Conservation (phyloP, 208 protist species). For the Trypanosoma melophagium region DNA sequence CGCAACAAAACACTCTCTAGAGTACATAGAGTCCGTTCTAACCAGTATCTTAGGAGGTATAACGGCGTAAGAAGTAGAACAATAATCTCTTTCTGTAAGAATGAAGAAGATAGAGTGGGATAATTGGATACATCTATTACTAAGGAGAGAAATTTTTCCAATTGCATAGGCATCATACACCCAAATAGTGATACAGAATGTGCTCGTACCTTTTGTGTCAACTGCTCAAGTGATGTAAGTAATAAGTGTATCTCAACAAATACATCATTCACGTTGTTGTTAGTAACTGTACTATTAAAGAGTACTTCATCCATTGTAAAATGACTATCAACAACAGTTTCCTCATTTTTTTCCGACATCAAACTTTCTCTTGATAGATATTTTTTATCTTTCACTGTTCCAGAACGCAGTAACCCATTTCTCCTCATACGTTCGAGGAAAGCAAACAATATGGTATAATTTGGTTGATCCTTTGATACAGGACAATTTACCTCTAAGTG, state of each 20-base stretch:
- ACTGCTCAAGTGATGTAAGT: not conserved
- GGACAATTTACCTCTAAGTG: slow-evolving; percentile 55
- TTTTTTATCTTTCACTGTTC: not conserved
- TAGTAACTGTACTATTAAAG: not conserved
- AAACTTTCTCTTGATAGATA: not conserved
- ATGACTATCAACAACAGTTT: not conserved
- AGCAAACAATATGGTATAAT: slow-evolving; percentile 59
- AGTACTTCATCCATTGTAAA: not conserved
- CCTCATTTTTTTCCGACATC: not conserved
- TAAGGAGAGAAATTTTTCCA: slow-evolving; percentile 8
- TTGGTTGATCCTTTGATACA: slow-evolving; percentile 48
- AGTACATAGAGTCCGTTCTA: slow-evolving; percentile 25
- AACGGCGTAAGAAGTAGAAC: slow-evolving; percentile 32
- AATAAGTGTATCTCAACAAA: slow-evolving; percentile 1
- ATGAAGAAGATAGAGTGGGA: not conserved
- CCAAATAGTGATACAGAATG: slow-evolving; percentile 8
- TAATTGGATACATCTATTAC: slow-evolving; percentile 32
- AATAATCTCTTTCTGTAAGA: not conserved
- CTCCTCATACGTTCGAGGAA: slow-evolving; percentile 59
- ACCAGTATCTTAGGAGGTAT: slow-evolving; percentile 42
- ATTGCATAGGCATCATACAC: slow-evolving; percentile 4
- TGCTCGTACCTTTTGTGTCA: not conserved
- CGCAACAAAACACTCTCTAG: slow-evolving; percentile 29
- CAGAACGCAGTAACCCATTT: slow-evolving; percentile 26
- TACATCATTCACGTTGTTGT: not conserved